Evolutionary conservation across 2,329 filamentous ascomycete species (phyloP).

Genomic region (Akanthomyces dipterigenus): DNA sequence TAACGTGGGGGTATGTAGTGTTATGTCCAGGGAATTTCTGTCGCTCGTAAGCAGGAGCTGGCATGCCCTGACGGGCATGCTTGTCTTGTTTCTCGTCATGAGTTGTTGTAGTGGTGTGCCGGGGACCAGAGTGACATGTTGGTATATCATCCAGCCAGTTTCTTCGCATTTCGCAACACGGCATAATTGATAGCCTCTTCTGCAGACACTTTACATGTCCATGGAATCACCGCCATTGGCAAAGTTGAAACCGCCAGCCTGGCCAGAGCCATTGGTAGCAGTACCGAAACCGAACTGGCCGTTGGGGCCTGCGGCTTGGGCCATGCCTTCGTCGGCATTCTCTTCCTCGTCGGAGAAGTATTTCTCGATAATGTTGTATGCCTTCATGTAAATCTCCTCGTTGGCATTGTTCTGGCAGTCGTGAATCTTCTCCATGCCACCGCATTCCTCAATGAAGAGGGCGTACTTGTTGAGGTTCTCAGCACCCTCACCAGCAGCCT

Average conservation of each 20-base stretch:
- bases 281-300: constrained; percentile 73
- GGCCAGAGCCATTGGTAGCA: constrained; percentile 44
- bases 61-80: background rate
- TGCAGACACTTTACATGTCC: constrained; percentile 50
- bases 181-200: background rate
- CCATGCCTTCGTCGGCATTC: constrained; percentile 74
- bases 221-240: constrained; percentile 62
- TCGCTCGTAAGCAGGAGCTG: constrained; percentile 2
- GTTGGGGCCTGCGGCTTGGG: constrained; percentile 61
- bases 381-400: constrained; percentile 99
- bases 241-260: constrained; percentile 89
- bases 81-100: constrained; percentile 1
- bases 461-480: constrained; percentile 93
- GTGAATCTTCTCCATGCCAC: constrained; percentile 99
- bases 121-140: constrained; percentile 3
- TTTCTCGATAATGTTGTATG: constrained; percentile 99
- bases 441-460: constrained; percentile 96
- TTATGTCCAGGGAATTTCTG: constrained; percentile 7
- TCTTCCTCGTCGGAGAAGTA: constrained; percentile 99
- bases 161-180: constrained; percentile 1
- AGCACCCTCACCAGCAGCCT: constrained; percentile 65
- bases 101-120: background rate
- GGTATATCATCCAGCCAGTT: background rate
- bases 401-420: constrained; percentile 99
- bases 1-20: constrained; percentile 17